phyloP scores from a whole-genome alignment of 2,329 filamentous ascomycete species.

The Biscogniauxia sp. region DNA sequence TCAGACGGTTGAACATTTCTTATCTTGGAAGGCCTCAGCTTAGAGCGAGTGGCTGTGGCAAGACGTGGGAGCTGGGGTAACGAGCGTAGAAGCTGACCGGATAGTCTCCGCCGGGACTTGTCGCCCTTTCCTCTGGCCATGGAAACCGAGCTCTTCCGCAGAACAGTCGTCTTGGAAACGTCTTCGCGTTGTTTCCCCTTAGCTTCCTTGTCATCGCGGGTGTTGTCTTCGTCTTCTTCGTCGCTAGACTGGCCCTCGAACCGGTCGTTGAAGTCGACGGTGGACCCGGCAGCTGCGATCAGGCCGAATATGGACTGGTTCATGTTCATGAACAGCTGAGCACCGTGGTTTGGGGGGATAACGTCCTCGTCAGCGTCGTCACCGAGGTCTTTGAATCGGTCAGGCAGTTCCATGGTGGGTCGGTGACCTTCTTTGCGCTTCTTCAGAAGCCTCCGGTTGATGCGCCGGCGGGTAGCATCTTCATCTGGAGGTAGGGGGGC shows the following conservation, averaged over 20 bases:
- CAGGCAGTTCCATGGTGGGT: constrained; percentile 51
- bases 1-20: constrained; percentile 39
- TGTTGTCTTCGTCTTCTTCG: constrained; percentile 65
- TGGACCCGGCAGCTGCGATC: constrained; percentile 83
- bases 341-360: constrained; percentile 40
- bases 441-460: constrained; percentile 45
- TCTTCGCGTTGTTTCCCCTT: constrained; percentile 27
- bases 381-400: constrained; percentile 47
- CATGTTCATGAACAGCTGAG: constrained; percentile 66
- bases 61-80: constrained; percentile 58
- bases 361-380: constrained; percentile 52
- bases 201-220: constrained; percentile 22
- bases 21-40: constrained; percentile 40
- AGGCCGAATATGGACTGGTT: constrained; percentile 94
- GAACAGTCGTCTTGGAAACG: constrained; percentile 32
- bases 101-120: constrained; percentile 58
- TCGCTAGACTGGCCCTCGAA: constrained; percentile 80
- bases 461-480: constrained; percentile 36
- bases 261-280: constrained; percentile 75
- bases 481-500: constrained; percentile 31
- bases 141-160: constrained; percentile 24
- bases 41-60: constrained; percentile 32
- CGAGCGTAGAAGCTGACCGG: constrained; percentile 64
- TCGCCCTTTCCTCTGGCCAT: constrained; percentile 38
- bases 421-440: constrained; percentile 39